Base-by-base conservation (phyloP, 2,329 filamentous ascomycete genomes). In the Clarireedia homoeocarpa region DNA sequence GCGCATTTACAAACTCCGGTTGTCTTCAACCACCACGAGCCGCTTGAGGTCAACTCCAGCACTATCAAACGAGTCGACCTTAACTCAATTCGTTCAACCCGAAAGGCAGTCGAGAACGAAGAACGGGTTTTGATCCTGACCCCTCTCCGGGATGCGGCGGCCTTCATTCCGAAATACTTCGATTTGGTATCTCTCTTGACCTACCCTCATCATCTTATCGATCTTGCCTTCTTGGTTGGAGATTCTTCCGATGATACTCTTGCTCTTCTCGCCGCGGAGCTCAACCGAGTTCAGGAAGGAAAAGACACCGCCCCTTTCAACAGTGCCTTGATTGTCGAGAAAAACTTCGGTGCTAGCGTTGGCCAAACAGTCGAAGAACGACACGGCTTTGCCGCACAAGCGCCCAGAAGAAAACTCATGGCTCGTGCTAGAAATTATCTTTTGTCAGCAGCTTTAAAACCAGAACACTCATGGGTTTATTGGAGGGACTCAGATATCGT, bases 401-500 rank as follows among this genome's bases (percentile, higher is more conserved):
- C 86, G 1, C 91, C 92, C 5, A 83, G 94, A 61, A 84, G 94
- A 62, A 97, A 92, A 74, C 84, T 86, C 38, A 91, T 99, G 82
- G 94, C 88, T 47, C 84, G 81, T 63, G 94, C 94, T 27, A 83
- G 94, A 65, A 99, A 99, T 71, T 99, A 95, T 71, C 78, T 99
- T 20, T 81, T 99, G 2, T 82, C 84, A 34, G 79, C 89, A 0
- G 86, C 94, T 3, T 70, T 99, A 66, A 95, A 95, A 75, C 84
- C 91, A 0, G 91, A 97, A 59, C 94, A 99, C 70, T 92, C 91
- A 7, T 99, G 94, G 94, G 91, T 97, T 7, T 97, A 96, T 72
- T 99, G 94, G 94, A 84, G 94, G 58, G 94, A 99, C 71, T 91
- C 96, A 50, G 94, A 99, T 71, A 96, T 99, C 65, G 84, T 89